A percentile compares a stretch with the other conserved stretches of the same genome.
phyloP scores from a whole-genome alignment of 371 early-diverging fungal species.

The Choanephora cucurbitarum region DNA sequence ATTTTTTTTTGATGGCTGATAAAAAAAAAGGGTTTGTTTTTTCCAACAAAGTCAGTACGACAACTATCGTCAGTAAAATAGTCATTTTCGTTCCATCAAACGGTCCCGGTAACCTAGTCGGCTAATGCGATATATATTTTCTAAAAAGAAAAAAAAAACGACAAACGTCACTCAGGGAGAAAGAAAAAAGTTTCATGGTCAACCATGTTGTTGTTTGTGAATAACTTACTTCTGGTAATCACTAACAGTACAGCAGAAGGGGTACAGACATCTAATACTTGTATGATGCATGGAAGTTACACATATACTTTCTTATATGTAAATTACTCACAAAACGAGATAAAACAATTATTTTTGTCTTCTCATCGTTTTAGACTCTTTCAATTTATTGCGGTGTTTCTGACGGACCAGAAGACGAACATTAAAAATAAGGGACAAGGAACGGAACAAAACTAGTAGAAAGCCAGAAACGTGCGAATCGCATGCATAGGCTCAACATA shows the following conservation, averaged over 20 bases:
- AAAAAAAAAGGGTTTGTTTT: too few species aligned
- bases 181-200: not conserved
- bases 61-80: too few species aligned
- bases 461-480: slow-evolving; percentile 9
- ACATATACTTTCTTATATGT: slow-evolving; percentile 10
- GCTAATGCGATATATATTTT: not conserved
- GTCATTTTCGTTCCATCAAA: slow-evolving; percentile 8
- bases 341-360: not conserved
- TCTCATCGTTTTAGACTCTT: slow-evolving; percentile 1
- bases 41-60: too few species aligned
- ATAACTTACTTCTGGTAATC: too few species aligned
- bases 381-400: slow-evolving; percentile 3
- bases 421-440: slow-evolving; percentile 1
- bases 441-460: not conserved
- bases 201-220: too few species aligned
- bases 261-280: too few species aligned
- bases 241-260: too few species aligned
- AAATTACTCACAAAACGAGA: slow-evolving; percentile 12
- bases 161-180: not conserved
- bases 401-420: not conserved
- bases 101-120: slow-evolving; percentile 4
- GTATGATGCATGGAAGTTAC: slow-evolving; percentile 7
- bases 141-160: not conserved
- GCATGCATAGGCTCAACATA: slow-evolving; percentile 4
- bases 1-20: not conserved